phyloP scores from a whole-genome alignment of 192 early-diverging fungal species.

The Backusella mclennaniae region DNA sequence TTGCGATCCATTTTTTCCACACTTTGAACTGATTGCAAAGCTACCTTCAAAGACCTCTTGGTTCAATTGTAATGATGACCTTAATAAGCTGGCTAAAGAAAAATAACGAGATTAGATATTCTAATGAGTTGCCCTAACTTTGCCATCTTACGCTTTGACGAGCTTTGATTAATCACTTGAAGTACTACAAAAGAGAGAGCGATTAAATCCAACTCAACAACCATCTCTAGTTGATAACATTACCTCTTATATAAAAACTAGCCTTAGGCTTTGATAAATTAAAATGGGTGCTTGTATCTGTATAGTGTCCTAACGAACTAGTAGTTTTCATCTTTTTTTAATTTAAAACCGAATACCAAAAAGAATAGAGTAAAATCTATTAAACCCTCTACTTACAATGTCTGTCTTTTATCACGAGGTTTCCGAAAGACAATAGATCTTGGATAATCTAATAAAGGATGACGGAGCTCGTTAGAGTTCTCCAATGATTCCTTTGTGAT shows the following conservation, averaged over 20 bases:
- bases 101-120: not conserved
- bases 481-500: slow-evolving; percentile 12
- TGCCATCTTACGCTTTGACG: slow-evolving; percentile 5
- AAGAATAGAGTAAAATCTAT: not conserved
- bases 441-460: not conserved
- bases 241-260: slow-evolving; percentile 29
- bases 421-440: slow-evolving; percentile 26
- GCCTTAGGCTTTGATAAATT: slow-evolving; percentile 13
- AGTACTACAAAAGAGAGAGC: not conserved
- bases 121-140: not conserved
- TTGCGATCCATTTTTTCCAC: slow-evolving; percentile 24
- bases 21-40: slow-evolving; percentile 13
- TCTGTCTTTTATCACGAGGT: slow-evolving; percentile 4
- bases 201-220: too few relatives aligned
- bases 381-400: not conserved
- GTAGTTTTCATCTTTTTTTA: not conserved
- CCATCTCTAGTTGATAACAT: not conserved
- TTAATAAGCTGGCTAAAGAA: not conserved
- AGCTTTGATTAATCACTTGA: slow-evolving; percentile 11
- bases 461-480: slow-evolving; percentile 7
- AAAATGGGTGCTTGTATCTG: not conserved
- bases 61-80: slow-evolving; percentile 4
- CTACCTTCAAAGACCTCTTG: slow-evolving; percentile 6
- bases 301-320: not conserved
- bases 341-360: not conserved